A percentile compares a stretch with the other conserved stretches of the same genome.
Conservation (phyloP, 768 basidiomycete species). For the Boletus vinaceobasis region DNA sequence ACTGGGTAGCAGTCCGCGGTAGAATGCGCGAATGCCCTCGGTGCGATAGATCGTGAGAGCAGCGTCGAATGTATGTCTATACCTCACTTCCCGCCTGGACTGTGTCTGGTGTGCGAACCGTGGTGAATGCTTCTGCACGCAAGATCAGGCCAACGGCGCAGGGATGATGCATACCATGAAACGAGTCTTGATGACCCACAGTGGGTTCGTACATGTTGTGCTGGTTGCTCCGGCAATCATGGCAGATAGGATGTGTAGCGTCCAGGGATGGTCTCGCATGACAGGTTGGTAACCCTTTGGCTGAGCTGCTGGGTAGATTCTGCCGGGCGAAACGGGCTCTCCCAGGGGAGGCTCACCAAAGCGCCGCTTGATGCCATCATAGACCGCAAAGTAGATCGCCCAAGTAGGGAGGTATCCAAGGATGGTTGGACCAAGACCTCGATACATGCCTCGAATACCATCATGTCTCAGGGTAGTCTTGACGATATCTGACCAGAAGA, state of each 20-base stretch:
- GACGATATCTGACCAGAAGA: conserved; percentile 45
- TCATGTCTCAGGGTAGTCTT: conserved; percentile 55
- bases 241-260: conserved; percentile 87
- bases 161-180: conserved; percentile 76
- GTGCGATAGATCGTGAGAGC: conserved; percentile 83
- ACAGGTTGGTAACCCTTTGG: conserved; percentile 83
- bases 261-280: conserved; percentile 79
- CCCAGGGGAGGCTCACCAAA: conserved; percentile 68
- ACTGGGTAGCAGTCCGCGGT: conserved; percentile 91
- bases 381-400: conserved; percentile 98
- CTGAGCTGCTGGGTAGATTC: conserved; percentile 78
- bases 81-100: conserved; percentile 70
- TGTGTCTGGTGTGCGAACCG: conserved; percentile 62
- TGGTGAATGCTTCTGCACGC: conserved; percentile 7
- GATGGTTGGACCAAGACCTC: conserved; percentile 96
- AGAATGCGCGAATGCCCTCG: conserved; percentile 88
- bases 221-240: conserved; percentile 95
- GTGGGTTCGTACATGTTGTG: conserved; percentile 89
- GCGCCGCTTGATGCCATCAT: conserved; percentile 87
- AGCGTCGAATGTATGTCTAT: conserved; percentile 88
- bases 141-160: neutral
- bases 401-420: conserved; percentile 97
- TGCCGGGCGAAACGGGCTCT: conserved; percentile 34
- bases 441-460: conserved; percentile 87
- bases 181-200: conserved; percentile 99